Conservation (phyloP, 805 yeast genomes). For the Cyberlindnera saturnus region DNA sequence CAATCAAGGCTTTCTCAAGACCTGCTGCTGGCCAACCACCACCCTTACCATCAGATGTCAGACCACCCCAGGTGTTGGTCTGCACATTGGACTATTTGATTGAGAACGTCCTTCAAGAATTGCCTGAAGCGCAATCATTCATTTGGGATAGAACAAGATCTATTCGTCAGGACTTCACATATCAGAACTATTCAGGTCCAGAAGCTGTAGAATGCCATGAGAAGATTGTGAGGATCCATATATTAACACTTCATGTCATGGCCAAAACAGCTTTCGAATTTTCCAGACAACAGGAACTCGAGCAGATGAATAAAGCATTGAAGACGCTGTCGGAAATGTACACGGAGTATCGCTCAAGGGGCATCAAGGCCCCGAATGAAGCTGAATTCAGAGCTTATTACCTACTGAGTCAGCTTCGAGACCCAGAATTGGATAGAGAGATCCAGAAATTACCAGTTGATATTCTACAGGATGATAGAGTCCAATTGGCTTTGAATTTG, state of each 20-base stretch:
- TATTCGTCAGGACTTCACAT: conserved; percentile 93
- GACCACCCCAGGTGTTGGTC: conserved; percentile 78
- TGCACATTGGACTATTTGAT: conserved; percentile 68
- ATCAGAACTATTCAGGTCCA: conserved; percentile 88
- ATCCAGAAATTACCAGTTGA: conserved; percentile 59
- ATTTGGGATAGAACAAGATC: conserved; percentile 97
- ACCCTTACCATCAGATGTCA: conserved; percentile 92
- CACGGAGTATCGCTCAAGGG: conserved; percentile 66
- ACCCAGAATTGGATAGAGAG: conserved; percentile 77
- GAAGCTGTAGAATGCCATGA: conserved; percentile 94
- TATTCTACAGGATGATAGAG: conserved; percentile 45
- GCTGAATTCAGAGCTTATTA: conserved; percentile 92
- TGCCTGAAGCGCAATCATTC: conserved; percentile 86
- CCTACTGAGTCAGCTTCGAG: conserved; percentile 70
- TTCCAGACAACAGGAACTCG: conserved; percentile 92
- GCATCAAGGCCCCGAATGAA: conserved; percentile 71
- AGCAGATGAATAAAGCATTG: conserved; percentile 85
- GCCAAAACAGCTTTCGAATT: conserved; percentile 65
- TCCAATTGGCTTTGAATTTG: conserved; percentile 68
- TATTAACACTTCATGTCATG: conserved; percentile 79
- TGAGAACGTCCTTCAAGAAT: conserved; percentile 49
- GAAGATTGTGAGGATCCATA: conserved; percentile 81
- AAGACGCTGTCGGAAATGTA: conserved; percentile 88
- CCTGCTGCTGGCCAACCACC: conserved; percentile 99
- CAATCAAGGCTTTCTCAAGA: conserved; percentile 88